phyloP scores from a whole-genome alignment of 148 eudicot species.

The Camellia japonica region DNA sequence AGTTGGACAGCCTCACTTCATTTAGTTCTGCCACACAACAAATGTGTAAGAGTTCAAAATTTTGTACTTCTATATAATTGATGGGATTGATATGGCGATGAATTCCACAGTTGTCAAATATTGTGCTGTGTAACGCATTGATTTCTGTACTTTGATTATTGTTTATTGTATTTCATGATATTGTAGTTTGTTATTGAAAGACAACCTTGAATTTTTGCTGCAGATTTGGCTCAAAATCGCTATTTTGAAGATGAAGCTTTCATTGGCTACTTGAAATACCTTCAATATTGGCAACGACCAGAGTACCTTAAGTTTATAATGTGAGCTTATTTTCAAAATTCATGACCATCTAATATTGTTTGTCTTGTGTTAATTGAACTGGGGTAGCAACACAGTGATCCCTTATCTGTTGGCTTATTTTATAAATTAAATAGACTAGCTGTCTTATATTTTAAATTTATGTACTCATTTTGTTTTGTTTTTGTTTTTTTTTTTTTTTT shows the following conservation, averaged over 20 bases:
- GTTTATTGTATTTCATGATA: neutral
- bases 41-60: neutral
- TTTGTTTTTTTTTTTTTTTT: neutral
- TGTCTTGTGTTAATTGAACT: slow-evolving; percentile 3
- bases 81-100: neutral
- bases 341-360: neutral
- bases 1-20: neutral
- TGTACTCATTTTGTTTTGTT: neutral
- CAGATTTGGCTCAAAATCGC: slow-evolving; percentile 96
- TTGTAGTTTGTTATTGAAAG: neutral
- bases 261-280: slow-evolving; percentile 91
- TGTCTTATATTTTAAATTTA: neutral
- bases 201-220: slow-evolving; percentile 13
- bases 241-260: slow-evolving; percentile 97
- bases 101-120: neutral
- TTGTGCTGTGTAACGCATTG: neutral
- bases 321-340: slow-evolving; percentile 34
- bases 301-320: slow-evolving; percentile 90
- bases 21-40: neutral
- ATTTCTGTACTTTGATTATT: neutral
- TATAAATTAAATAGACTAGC: neutral
- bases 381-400: neutral
- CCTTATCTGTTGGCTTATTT: neutral
- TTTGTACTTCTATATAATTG: neutral
- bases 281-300: slow-evolving; percentile 95